A percentile compares a stretch with the other conserved stretches of the same genome.
phyloP scores from a whole-genome alignment of 2,329 filamentous ascomycete species.

The Curvularia verruculosa region DNA sequence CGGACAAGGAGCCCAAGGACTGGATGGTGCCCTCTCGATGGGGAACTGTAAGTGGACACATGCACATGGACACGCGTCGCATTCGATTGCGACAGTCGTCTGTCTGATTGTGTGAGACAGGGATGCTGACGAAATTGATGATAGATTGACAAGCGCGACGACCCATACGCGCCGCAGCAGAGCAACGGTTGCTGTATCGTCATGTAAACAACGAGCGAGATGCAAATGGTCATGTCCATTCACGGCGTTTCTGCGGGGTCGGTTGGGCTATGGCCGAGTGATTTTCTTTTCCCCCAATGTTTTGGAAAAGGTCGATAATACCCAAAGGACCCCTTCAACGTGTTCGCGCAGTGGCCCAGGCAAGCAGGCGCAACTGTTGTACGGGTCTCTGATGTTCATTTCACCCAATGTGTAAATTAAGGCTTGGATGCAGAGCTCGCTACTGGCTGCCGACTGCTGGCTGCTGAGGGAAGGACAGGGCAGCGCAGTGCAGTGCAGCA shows the following conservation, averaged over 20 bases:
- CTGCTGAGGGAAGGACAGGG: slow-evolving; percentile 36
- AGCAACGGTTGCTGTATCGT: slow-evolving; percentile 90
- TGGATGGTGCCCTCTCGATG: slow-evolving; percentile 99
- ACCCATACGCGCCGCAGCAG: slow-evolving; percentile 97
- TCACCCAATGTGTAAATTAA: slow-evolving; percentile 51
- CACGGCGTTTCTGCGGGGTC: slow-evolving; percentile 47
- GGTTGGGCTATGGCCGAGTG: slow-evolving; percentile 44
- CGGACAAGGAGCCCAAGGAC: slow-evolving; percentile 90
- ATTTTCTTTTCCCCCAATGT: slow-evolving; percentile 44
- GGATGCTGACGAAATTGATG: slow-evolving; percentile 32
- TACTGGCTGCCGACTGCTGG: slow-evolving; percentile 40
- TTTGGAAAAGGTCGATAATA: slow-evolving; percentile 47
- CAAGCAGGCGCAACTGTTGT: slow-evolving; percentile 36
- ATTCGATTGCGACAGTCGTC: not conserved
- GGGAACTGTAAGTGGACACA: slow-evolving; percentile 68
- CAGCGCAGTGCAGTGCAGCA: slow-evolving; percentile 38
- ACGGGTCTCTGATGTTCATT: slow-evolving; percentile 44
- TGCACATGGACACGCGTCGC: not conserved
- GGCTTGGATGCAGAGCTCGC: slow-evolving; percentile 40
- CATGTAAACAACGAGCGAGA: slow-evolving; percentile 67
- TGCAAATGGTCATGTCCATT: slow-evolving; percentile 45
- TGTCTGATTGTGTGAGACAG: too few species aligned
- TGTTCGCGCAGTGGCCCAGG: slow-evolving; percentile 33
- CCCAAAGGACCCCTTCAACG: slow-evolving; percentile 37
- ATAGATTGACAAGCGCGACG: slow-evolving; percentile 88